Conservation (phyloP, 306 rosid species). For the Fragaria vesca region DNA sequence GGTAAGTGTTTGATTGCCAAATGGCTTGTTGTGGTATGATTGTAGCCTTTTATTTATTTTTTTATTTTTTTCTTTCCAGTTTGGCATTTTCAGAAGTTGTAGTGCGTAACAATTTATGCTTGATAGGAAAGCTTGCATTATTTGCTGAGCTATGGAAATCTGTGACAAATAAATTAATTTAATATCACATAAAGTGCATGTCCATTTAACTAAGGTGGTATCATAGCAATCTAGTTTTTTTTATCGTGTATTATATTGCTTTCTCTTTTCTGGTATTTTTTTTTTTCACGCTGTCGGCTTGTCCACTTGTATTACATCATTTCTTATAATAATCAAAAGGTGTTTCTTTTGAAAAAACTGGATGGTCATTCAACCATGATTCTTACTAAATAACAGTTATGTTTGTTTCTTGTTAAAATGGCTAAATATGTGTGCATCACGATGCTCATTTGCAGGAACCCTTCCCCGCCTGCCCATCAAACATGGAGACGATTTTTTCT, state of each 20-base stretch:
- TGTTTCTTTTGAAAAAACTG: not conserved
- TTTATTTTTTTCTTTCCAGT: not conserved
- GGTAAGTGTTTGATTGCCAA: constrained; percentile 35
- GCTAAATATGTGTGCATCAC: not conserved
- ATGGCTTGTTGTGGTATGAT: not conserved
- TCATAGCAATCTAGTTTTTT: not conserved
- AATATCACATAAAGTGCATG: not conserved
- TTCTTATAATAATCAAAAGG: not conserved
- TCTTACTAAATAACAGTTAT: not conserved
- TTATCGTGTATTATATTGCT: not conserved
- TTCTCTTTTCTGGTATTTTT: not conserved
- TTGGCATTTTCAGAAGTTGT: constrained; percentile 18
- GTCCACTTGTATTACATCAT: not conserved
- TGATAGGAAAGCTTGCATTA: not conserved
- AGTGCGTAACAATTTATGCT: not conserved
- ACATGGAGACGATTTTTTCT: constrained; percentile 70
- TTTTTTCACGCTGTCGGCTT: not conserved
- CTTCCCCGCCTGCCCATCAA: constrained; percentile 37
- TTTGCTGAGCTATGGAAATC: not conserved
- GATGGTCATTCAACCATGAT: not conserved
- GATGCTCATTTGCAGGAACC: constrained; percentile 51
- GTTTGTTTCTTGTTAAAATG: constrained; percentile 2
- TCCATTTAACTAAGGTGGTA: not conserved
- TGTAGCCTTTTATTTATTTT: not conserved
- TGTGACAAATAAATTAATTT: not conserved